Percentiles rank a stretch among this genome's conserved stretches.
Evolutionary conservation across 2,329 filamentous ascomycete genomes (phyloP).

Genomic region (Diaporthe ampelina): DNA sequence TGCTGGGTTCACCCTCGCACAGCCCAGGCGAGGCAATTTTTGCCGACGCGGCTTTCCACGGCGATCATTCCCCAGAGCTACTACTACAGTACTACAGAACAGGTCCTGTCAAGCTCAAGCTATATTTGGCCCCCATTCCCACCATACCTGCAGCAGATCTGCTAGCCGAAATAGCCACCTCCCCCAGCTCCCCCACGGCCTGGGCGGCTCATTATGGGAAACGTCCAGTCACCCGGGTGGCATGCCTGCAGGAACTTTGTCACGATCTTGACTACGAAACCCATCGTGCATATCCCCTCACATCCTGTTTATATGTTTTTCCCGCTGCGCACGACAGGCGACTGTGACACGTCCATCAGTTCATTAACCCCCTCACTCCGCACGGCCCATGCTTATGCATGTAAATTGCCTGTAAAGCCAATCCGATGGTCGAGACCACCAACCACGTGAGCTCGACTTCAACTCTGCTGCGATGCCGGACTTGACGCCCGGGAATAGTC

Average conservation of each 20-base stretch:
- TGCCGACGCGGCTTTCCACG: slow-evolving; percentile 19
- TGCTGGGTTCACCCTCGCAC: slow-evolving; percentile 20
- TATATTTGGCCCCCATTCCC: slow-evolving; percentile 33
- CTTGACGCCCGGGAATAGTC: background rate
- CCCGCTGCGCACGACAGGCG: background rate
- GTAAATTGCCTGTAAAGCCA: slow-evolving; percentile 10
- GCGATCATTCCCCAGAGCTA: slow-evolving; percentile 21
- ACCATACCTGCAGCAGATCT: slow-evolving; percentile 28
- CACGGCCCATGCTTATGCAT: slow-evolving; percentile 31
- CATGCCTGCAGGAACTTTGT: slow-evolving; percentile 17
- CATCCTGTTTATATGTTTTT: background rate
- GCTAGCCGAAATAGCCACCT: slow-evolving; percentile 8
- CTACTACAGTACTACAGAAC: background rate
- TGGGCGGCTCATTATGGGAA: background rate
- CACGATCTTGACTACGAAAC: background rate
- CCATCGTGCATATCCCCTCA: slow-evolving; percentile 24
- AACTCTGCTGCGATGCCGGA: slow-evolving; percentile 1
- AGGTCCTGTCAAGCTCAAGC: slow-evolving; percentile 16
- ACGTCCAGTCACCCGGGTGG: slow-evolving; percentile 27
- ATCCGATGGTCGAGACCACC: background rate
- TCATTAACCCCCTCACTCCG: slow-evolving; percentile 27
- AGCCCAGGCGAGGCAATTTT: background rate
- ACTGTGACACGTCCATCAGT: slow-evolving; percentile 2
- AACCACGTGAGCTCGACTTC: slow-evolving; percentile 1
- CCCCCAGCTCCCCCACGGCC: slow-evolving; percentile 20